Conservation (phyloP, 768 basidiomycete species). For the Amanita polypyramis region DNA sequence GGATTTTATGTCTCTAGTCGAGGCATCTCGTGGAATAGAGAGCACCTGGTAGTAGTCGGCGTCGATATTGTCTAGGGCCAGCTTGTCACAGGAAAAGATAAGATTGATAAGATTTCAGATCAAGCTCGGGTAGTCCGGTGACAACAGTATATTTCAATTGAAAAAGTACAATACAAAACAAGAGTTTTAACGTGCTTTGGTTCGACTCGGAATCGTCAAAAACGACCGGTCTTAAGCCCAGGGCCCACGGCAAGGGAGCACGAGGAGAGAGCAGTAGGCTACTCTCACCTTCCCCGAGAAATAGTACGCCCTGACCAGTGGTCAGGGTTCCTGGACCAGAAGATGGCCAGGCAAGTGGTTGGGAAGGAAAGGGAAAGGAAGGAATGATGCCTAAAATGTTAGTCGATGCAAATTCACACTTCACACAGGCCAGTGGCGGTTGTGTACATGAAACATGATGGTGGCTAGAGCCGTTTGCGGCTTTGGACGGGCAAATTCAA, state of each 20-base stretch:
- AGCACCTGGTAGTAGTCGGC: constrained; percentile 56
- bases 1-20: constrained; percentile 46
- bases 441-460: too few relatives aligned
- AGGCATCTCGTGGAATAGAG: constrained; percentile 36
- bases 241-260: constrained; percentile 13
- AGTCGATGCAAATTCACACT: too few relatives aligned
- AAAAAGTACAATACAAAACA: background rate
- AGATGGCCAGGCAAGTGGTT: too few relatives aligned
- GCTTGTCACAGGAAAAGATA: constrained; percentile 1
- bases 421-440: too few relatives aligned
- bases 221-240: constrained; percentile 8
- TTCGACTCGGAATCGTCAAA: constrained; percentile 1
- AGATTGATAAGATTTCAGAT: background rate
- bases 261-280: too few relatives aligned
- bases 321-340: too few relatives aligned
- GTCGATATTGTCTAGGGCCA: background rate
- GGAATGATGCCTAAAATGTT: too few relatives aligned
- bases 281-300: too few relatives aligned
- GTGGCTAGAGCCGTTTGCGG: too few relatives aligned
- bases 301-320: too few relatives aligned
- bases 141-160: background rate
- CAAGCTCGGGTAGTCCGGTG: background rate
- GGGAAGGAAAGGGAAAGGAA: too few relatives aligned
- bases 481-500: too few relatives aligned
- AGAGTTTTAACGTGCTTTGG: constrained; percentile 11